phyloP scores from a whole-genome alignment of 768 basidiomycete species.

The Boletellus emodensis region DNA sequence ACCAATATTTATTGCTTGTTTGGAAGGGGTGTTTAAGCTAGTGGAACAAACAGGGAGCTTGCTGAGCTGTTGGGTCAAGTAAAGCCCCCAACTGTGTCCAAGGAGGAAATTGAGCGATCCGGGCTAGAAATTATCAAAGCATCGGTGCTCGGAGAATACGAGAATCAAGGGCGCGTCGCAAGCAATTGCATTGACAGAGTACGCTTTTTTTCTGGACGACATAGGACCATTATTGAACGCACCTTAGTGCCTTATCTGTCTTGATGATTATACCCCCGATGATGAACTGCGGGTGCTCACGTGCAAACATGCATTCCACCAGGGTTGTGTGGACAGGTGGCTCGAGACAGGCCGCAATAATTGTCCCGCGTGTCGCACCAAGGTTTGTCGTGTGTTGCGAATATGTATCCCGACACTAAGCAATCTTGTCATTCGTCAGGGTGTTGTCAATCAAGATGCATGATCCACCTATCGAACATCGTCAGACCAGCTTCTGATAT shows the following conservation, averaged over 20 bases:
- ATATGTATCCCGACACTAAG: background rate
- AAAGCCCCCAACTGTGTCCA: slow-evolving; percentile 77
- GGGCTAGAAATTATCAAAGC: slow-evolving; percentile 75
- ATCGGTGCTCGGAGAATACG: slow-evolving; percentile 44
- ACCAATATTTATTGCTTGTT: background rate
- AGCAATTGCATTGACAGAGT: slow-evolving; percentile 81
- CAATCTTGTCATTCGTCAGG: slow-evolving; percentile 9
- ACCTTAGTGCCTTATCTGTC: slow-evolving; percentile 73
- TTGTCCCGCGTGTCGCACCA: slow-evolving; percentile 86
- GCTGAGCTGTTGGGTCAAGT: slow-evolving; percentile 79
- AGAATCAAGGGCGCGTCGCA: slow-evolving; percentile 59
- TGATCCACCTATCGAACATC: slow-evolving; percentile 7
- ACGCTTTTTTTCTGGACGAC: slow-evolving; percentile 26
- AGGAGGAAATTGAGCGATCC: slow-evolving; percentile 81
- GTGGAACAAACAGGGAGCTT: slow-evolving; percentile 52
- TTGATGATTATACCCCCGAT: slow-evolving; percentile 77
- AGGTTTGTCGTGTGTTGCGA: slow-evolving; percentile 39
- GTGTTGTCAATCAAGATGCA: slow-evolving; percentile 22
- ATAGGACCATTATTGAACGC: background rate
- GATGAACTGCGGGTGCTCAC: slow-evolving; percentile 77
- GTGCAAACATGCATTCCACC: slow-evolving; percentile 91
- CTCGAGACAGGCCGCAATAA: slow-evolving; percentile 81
- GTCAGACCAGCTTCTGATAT: slow-evolving; percentile 6
- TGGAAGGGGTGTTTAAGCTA: background rate
- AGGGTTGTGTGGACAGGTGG: slow-evolving; percentile 85